A percentile compares a stretch with the other conserved stretches of the same genome.
Evolutionary conservation across 495 filamentous ascomycete species (phyloP).

Genomic region (Neurospora africana): DNA sequence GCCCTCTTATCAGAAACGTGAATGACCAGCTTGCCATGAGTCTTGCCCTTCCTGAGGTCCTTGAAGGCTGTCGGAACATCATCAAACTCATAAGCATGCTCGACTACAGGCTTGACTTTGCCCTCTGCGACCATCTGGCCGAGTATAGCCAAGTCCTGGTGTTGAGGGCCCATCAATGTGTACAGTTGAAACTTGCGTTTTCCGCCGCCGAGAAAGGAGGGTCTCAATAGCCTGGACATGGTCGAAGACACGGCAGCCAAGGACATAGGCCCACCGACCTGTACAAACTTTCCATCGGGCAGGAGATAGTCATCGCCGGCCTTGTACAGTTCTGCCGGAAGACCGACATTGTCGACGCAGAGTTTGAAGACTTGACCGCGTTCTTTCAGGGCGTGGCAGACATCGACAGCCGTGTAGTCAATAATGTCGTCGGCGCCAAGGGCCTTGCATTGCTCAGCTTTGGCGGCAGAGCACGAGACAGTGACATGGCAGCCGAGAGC

Average conservation of each 20-base stretch:
- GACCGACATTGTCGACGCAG: constrained; percentile 53
- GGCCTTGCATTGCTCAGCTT: constrained; percentile 43
- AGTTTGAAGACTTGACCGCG: constrained; percentile 44
- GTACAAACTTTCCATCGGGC: constrained; percentile 42
- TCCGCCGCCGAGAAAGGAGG: constrained; percentile 54
- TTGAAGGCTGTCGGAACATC: constrained; percentile 46
- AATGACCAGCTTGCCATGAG: constrained; percentile 56
- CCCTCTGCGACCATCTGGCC: constrained; percentile 39
- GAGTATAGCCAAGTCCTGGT: constrained; percentile 28
- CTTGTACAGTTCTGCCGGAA: constrained; percentile 39
- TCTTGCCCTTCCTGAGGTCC: constrained; percentile 44
- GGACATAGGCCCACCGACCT: constrained; percentile 37
- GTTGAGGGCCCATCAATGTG: constrained; percentile 20
- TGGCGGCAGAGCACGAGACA: constrained; percentile 46
- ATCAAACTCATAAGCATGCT: constrained; percentile 45
- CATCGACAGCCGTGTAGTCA: constrained; percentile 50
- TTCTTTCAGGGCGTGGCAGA: constrained; percentile 36
- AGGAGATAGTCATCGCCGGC: constrained; percentile 45
- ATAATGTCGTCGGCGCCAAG: constrained; percentile 61
- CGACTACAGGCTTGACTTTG: constrained; percentile 47
- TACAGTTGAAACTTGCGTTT: constrained; percentile 43
- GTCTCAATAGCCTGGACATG: constrained; percentile 28
- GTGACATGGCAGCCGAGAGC: constrained; percentile 53
- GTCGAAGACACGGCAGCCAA: constrained; percentile 12
- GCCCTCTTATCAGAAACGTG: constrained; percentile 26